A percentile compares a stretch with the other conserved stretches of the same genome.
Conservation (phyloP, 2,329 filamentous ascomycete species). For the Hypoxylon sp. region DNA sequence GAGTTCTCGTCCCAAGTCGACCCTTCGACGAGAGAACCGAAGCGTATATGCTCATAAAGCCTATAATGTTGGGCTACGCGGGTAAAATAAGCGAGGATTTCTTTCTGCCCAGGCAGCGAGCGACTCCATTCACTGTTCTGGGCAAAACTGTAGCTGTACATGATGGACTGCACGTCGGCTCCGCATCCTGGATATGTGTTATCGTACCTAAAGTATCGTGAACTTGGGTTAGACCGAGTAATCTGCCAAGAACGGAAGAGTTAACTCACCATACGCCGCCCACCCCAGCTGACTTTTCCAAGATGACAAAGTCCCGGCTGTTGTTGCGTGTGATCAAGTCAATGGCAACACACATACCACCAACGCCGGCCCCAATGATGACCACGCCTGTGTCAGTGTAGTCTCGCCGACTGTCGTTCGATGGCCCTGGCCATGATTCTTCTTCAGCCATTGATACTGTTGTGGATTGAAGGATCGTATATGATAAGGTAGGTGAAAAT, state of each 20-base stretch:
- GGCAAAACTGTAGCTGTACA: neutral
- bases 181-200: neutral
- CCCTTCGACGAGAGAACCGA: neutral
- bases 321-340: neutral
- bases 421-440: neutral
- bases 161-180: neutral
- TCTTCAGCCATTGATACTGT: too few species aligned
- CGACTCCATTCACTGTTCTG: neutral
- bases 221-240: neutral
- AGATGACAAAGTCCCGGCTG: neutral
- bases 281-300: neutral
- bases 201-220: neutral
- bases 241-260: neutral
- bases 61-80: neutral
- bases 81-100: neutral
- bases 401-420: neutral
- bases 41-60: neutral
- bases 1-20: neutral
- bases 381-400: neutral
- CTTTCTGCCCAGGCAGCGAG: neutral
- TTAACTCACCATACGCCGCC: neutral
- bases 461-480: too few species aligned
- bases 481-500: too few species aligned
- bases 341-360: conserved; percentile 1
- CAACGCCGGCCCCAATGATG: neutral